Percentiles rank a stretch among this genome's conserved stretches.
Evolutionary conservation across 2,329 filamentous ascomycete genomes (phyloP).

Genomic region (Venturia pyrina): DNA sequence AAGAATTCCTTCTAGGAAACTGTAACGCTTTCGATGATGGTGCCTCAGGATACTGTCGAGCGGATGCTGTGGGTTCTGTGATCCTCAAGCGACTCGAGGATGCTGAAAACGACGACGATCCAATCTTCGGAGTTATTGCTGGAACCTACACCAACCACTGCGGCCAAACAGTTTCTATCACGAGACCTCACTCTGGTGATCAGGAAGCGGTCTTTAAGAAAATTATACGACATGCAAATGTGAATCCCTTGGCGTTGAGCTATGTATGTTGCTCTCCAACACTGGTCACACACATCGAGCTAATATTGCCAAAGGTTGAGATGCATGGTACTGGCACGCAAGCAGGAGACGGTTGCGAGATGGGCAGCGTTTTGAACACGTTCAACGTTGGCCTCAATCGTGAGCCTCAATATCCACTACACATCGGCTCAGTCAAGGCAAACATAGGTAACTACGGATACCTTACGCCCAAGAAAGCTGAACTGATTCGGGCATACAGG

Average conservation of each 20-base stretch:
- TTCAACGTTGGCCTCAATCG: conserved; percentile 15
- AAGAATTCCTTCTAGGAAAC: background rate
- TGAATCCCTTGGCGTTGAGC: conserved; percentile 14
- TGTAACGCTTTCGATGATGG: conserved; percentile 13
- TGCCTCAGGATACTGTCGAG: conserved; percentile 11
- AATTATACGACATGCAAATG: conserved; percentile 13
- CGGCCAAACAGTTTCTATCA: conserved; percentile 21
- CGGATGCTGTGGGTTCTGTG: conserved; percentile 10
- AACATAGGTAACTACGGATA: conserved; percentile 17
- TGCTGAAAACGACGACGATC: conserved; percentile 8
- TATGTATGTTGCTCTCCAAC: conserved; percentile 18
- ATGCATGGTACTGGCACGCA: conserved; percentile 23
- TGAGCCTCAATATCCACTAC: conserved; percentile 16
- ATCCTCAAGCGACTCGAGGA: conserved; percentile 10
- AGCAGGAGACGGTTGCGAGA: conserved; percentile 19
- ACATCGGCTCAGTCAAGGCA: conserved; percentile 23
- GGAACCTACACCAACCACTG: conserved; percentile 9
- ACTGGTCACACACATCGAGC: background rate
- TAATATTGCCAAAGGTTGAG: conserved; percentile 10
- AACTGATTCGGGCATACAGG: background rate
- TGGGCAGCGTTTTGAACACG: conserved; percentile 15
- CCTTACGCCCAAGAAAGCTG: background rate
- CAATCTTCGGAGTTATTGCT: conserved; percentile 4
- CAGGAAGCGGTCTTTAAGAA: conserved; percentile 16
- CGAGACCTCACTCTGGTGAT: conserved; percentile 17